Conservation (phyloP, 371 early-diverging fungal species). For the Mortierella sp. region DNA sequence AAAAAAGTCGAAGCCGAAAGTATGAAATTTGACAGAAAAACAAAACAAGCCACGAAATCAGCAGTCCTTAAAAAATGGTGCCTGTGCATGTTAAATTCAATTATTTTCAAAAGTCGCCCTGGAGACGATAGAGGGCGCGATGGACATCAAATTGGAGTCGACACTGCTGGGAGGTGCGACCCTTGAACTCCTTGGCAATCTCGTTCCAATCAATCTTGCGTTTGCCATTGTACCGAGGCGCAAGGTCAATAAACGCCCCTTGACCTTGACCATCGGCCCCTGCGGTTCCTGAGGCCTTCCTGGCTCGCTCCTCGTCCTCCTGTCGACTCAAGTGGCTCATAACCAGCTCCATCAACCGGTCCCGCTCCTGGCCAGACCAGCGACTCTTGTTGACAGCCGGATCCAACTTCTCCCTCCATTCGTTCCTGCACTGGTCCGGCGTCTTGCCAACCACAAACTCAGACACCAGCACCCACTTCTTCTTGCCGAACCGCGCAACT, state of each 20-base stretch:
- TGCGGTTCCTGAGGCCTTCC: background rate
- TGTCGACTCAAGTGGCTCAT: constrained; percentile 21
- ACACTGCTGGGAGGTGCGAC: constrained; percentile 40
- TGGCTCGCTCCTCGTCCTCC: constrained; percentile 17
- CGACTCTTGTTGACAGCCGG: constrained; percentile 11
- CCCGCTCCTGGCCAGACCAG: constrained; percentile 39
- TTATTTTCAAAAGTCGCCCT: constrained; percentile 25
- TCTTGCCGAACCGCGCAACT: constrained; percentile 33
- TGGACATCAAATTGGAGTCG: constrained; percentile 25
- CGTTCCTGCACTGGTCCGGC: constrained; percentile 28
- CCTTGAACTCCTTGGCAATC: constrained; percentile 36
- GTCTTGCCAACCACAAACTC: constrained; percentile 55
- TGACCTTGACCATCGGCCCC: background rate
- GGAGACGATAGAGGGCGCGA: constrained; percentile 26
- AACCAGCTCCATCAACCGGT: constrained; percentile 41
- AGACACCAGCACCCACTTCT: constrained; percentile 32
- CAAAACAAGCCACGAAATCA: background rate
- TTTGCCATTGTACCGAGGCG: constrained; percentile 44
- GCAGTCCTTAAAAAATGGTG: background rate
- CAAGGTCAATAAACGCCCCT: constrained; percentile 20
- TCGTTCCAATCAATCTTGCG: constrained; percentile 39
- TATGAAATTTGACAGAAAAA: background rate
- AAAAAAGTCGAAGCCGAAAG: background rate
- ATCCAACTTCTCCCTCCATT: constrained; percentile 41
- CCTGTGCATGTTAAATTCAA: background rate